Evolutionary conservation across 2,329 filamentous ascomycete species (phyloP).

Genomic region (Cercospora brassicicola): DNA sequence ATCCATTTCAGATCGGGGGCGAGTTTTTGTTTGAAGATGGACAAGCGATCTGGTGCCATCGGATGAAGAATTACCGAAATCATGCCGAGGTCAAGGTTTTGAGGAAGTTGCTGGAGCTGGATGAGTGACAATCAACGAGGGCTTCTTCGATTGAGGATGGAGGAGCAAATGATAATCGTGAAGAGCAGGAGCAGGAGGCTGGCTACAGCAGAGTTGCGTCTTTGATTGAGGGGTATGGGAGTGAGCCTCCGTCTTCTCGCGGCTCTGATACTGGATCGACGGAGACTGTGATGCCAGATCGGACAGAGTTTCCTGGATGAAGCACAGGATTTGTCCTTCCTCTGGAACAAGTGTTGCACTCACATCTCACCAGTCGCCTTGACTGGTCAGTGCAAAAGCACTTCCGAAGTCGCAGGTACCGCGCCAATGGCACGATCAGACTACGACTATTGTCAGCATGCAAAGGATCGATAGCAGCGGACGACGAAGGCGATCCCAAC

Average conservation of each 20-base stretch:
- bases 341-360: too few species aligned
- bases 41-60: conserved; percentile 45
- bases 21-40: conserved; percentile 47
- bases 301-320: not conserved
- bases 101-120: conserved; percentile 41
- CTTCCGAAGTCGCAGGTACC: too few species aligned
- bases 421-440: too few species aligned
- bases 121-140: conserved; percentile 26
- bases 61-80: conserved; percentile 43
- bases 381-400: too few species aligned
- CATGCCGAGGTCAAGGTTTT: conserved; percentile 42
- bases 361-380: too few species aligned
- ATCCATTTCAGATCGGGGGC: conserved; percentile 44
- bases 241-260: not conserved
- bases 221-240: not conserved
- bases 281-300: not conserved
- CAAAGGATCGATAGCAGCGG: too few species aligned
- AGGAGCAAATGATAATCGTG: not conserved
- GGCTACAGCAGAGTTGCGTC: not conserved
- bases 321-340: too few species aligned
- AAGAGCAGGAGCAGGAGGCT: not conserved
- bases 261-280: not conserved
- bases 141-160: not conserved
- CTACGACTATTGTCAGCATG: too few species aligned
- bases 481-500: too few species aligned